Evolutionary conservation across 352 stramenopile species (phyloP), one percentile per base, ranked within the genome.

Genomic region (Globisporangium nunn): DNA sequence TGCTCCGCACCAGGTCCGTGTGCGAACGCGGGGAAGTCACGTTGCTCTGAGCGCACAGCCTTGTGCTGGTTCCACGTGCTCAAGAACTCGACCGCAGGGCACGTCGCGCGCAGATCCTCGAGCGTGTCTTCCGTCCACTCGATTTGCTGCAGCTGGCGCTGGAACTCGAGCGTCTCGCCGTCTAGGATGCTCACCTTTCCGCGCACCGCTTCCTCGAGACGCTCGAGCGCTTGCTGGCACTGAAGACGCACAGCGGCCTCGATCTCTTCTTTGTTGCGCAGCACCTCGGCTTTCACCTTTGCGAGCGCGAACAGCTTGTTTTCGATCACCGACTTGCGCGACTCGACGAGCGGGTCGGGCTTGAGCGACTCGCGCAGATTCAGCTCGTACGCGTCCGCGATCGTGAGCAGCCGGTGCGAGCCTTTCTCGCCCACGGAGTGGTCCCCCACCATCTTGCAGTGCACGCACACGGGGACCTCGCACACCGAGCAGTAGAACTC

Each of bases 391-490:
- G 83, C 78, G 44, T 91, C 79, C 0, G 58, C 51, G 37, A 93
- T 68, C 3, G 72, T 75, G 2, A 93, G 53, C 43, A 93, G 46
- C 4, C 83, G 75, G 43, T 93, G 81, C 2, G 67, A 62, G 15
- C 83, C 83, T 62, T 89, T 93, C 1, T 90, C 83, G n/a, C 81
- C 83, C 14, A 75, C 75, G 2, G 80, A 87, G 64, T 91, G 81
- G 46, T 91, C 81, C 41, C 84, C 84, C 3, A 88, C 50, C 79
- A 91, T 88, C 66, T 91, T 91, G 68, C 84, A 91, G 52, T 79
- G 78, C 30, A 93, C 79, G 30, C 81, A 93, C 10, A 91, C 74
- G 0, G 79, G 74, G 2, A 73, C 54, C 7, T 73, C 62, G 47
- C 84, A 93, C 29, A 81, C 59, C 0, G 75, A 67, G 52, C 79